Base-by-base conservation (phyloP, 2,329 filamentous ascomycete species). In the Ceratocystis cacaofunesta region DNA sequence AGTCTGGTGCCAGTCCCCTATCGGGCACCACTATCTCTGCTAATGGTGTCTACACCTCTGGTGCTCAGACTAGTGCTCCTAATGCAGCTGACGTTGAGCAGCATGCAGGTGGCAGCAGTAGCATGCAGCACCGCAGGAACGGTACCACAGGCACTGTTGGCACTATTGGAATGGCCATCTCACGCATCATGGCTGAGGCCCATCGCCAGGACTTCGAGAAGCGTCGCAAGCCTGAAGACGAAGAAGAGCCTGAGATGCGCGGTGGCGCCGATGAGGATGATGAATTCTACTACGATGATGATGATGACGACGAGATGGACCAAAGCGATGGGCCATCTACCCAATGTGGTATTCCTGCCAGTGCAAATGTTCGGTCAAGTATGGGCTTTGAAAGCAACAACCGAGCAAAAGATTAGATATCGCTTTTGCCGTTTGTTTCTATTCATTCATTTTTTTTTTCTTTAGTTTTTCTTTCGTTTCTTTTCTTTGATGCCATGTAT, bases 171-270 rank as follows among this genome's bases (percentile, higher is more conserved):
- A 75, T 75, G 19, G 75, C 76, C 0, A 79, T 85, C 65, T 78
- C 79, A 4, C 84, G 80, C 15, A 85, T 91, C n/a, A 80, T 96
- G 69, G 88, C 90, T 3, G 82, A 86, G 68, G 92, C 92, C 5
- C 94, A 97, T 73, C 87, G 84, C 68, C 88, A 95, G 73, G 92
- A 97, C 75, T 97, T 96, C 73, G 89, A 95, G 75, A 88, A 94
- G 77, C 88, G 84, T 73, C 81, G 84, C 68, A 75, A 73, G 70
- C 75, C 75, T 0, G 67, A 68, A 2, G 69, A 69, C 0, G 57
- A 65, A 2, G 57, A 65, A 2, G 69, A 67, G 22, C 61, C 61
- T 15, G 68, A 68, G 55, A 65, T 68, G 50, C 63, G 68, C n/a
- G 70, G 66, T 0, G 70, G 69, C 0, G 72, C 71, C 17, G 69